Conservation (phyloP, 495 filamentous ascomycete species). For the Penicillium crystallinum region DNA sequence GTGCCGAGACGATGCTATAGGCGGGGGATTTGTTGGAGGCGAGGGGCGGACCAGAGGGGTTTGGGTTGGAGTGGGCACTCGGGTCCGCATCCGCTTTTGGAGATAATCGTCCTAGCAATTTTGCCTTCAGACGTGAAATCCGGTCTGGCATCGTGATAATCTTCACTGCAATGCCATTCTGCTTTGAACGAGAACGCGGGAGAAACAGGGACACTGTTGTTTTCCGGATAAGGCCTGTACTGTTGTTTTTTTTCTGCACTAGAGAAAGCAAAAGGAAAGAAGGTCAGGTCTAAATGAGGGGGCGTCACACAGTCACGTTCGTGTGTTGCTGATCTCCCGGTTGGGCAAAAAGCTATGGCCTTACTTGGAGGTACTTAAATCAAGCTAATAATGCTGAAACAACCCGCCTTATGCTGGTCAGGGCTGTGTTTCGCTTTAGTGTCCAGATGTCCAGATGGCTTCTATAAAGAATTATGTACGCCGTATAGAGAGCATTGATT, state of each 20-base stretch:
- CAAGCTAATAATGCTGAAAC: not conserved
- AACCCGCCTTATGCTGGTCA: not conserved
- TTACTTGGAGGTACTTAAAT: not conserved
- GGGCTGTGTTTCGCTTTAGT: too few species aligned
- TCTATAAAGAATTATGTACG: too few species aligned
- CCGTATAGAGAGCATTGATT: too few species aligned
- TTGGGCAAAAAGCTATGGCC: not conserved
- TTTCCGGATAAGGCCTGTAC: too few species aligned
- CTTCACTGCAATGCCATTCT: not conserved
- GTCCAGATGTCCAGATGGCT: too few species aligned
- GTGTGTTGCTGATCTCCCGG: not conserved
- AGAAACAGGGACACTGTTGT: not conserved
- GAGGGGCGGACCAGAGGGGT: constrained; percentile 19
- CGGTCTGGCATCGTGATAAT: constrained; percentile 31
- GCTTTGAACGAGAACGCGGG: not conserved
- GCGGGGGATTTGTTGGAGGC: constrained; percentile 19
- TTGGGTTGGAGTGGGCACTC: constrained; percentile 24
- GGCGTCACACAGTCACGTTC: not conserved
- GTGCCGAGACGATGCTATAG: constrained; percentile 21
- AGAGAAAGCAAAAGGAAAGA: too few species aligned
- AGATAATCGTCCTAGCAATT: constrained; percentile 39
- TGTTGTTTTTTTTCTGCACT: too few species aligned
- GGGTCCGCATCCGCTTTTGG: constrained; percentile 31
- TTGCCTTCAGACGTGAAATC: constrained; percentile 34
- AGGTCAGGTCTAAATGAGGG: not conserved